Percentiles rank a stretch among this genome's conserved stretches.
Evolutionary conservation across 495 filamentous ascomycete species (phyloP).

Genomic region (Penicillium arizonense): DNA sequence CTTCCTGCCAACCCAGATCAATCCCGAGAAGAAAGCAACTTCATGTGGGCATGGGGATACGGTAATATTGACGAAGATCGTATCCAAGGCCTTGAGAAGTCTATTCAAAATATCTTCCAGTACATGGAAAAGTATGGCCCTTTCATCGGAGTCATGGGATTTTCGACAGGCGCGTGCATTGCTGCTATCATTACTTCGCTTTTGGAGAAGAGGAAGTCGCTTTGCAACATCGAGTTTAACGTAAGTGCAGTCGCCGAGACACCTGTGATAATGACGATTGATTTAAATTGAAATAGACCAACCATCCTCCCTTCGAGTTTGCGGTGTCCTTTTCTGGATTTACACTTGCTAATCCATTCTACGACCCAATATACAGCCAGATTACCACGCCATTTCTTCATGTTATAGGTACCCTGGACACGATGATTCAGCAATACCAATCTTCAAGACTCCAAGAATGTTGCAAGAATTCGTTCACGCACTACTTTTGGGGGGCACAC

Average conservation of each 20-base stretch:
- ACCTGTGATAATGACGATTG: neutral
- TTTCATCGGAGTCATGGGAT: conserved; percentile 4
- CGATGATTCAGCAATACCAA: conserved; percentile 3
- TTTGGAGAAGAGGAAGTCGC: conserved; percentile 1
- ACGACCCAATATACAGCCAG: neutral
- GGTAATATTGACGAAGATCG: neutral
- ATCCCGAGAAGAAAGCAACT: neutral
- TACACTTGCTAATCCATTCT: neutral
- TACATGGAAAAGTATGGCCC: neutral
- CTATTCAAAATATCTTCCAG: neutral
- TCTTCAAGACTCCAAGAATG: neutral
- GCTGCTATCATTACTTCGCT: conserved; percentile 1
- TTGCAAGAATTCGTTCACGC: neutral
- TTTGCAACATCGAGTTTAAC: neutral
- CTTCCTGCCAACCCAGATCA: neutral
- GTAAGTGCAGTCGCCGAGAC: neutral
- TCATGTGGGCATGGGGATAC: conserved; percentile 4
- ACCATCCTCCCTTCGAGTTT: conserved; percentile 12
- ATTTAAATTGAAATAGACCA: neutral
- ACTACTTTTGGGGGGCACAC: neutral
- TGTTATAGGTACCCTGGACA: conserved; percentile 6
- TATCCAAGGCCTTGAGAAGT: neutral
- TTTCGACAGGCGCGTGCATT: neutral
- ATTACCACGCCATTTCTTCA: conserved; percentile 10
- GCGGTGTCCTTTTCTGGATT: conserved; percentile 10